A percentile compares a stretch with the other conserved stretches of the same genome.
Evolutionary conservation across 1,284 basidiomycete species (phyloP).

Genomic region (Hymenochaete sp.): DNA sequence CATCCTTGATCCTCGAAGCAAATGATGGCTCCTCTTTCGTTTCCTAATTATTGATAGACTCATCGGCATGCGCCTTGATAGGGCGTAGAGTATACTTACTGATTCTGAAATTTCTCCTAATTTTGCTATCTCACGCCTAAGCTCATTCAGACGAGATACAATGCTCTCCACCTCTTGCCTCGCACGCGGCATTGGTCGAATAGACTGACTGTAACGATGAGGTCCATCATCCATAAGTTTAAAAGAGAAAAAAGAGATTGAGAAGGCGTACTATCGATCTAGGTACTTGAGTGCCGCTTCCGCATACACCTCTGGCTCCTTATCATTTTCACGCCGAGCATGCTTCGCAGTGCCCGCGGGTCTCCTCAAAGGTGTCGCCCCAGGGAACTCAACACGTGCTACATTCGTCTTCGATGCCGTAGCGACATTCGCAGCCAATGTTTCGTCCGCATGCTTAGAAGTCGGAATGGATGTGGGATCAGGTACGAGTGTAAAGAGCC

Average conservation of each 20-base stretch:
- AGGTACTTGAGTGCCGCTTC: conserved; percentile 66
- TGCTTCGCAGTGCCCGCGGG: conserved; percentile 35
- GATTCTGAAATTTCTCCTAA: conserved; percentile 43
- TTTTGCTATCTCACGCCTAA: conserved; percentile 43
- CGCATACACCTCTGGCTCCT: conserved; percentile 65
- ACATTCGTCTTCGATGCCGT: conserved; percentile 57
- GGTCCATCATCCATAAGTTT: conserved; percentile 1
- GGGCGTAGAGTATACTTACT: conserved; percentile 44
- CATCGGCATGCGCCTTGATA: no score
- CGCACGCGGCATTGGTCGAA: conserved; percentile 65
- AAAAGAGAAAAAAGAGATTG: conserved; percentile 1
- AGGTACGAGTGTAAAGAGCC: conserved; percentile 53
- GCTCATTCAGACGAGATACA: conserved; percentile 42
- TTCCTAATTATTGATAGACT: conserved; percentile 27
- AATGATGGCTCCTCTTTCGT: conserved; percentile 30
- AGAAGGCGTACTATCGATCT: conserved; percentile 55
- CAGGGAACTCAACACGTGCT: conserved; percentile 53
- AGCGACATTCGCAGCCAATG: conserved; percentile 22
- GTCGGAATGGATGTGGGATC: conserved; percentile 45
- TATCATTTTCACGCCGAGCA: conserved; percentile 27
- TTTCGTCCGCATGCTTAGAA: conserved; percentile 47
- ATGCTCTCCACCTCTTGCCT: conserved; percentile 47
- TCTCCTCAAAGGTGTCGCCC: conserved; percentile 59
- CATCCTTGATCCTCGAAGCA: conserved; percentile 38
- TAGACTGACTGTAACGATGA: conserved; percentile 37